phyloP scores from a whole-genome alignment of 306 rosid species.

The Lathyrus oleraceus region DNA sequence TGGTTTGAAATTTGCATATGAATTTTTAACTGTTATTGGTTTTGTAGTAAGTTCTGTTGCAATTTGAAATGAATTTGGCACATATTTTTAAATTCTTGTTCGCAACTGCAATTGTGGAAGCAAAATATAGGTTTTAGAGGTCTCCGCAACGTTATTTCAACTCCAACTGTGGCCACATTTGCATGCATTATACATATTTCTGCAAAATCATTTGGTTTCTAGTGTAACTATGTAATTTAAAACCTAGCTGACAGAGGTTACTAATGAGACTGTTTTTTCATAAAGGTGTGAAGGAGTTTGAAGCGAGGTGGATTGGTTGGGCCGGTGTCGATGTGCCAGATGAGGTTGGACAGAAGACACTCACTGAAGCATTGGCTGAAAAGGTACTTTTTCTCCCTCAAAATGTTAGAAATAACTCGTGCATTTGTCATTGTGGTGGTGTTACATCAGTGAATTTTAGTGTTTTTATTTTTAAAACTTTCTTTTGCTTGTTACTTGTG shows the following conservation, averaged over 20 bases:
- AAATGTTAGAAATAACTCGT: neutral
- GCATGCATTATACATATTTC: neutral
- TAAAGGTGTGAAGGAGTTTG: conserved; percentile 90
- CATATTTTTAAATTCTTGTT: neutral
- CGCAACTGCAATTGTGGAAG: neutral
- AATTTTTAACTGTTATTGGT: conserved; percentile 27
- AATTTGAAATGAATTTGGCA: neutral
- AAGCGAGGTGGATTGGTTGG: conserved; percentile 98
- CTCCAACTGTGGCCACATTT: neutral
- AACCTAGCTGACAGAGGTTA: conserved; percentile 16
- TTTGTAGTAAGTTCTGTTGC: neutral
- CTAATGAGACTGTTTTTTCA: conserved; percentile 31
- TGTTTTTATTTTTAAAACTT: neutral
- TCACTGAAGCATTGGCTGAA: conserved; percentile 85
- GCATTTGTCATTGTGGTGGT: conserved; percentile 13
- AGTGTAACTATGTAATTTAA: neutral
- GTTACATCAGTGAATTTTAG: conserved; percentile 21
- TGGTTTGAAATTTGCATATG: conserved; percentile 12
- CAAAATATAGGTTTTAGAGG: neutral
- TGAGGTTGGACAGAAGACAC: conserved; percentile 64
- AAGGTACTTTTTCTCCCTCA: conserved; percentile 58
- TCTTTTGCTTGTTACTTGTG: conserved; percentile 39
- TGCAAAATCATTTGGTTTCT: neutral
- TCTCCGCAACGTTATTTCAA: too few relatives aligned
- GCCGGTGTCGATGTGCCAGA: conserved; percentile 93